A percentile compares a stretch with the other conserved stretches of the same genome.
These are phyloP conservation scores for Starmera quercuum DNA, from an alignment of 805 yeast genomes.

Conservation along the genomic window DNA sequence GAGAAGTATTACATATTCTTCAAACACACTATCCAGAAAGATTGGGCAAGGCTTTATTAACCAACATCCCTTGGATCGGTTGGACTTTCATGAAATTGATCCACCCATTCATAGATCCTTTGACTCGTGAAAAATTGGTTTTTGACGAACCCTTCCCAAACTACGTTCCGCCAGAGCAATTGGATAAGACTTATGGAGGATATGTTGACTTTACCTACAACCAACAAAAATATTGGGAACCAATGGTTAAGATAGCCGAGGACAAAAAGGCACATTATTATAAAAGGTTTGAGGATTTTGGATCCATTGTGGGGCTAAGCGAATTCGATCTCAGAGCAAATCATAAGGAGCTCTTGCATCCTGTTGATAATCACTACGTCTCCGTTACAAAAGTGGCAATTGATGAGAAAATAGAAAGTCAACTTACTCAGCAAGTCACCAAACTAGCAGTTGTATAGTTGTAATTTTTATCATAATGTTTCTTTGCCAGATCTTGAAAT, in stretches of 20 bases:
- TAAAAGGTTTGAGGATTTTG: slow-evolving; percentile 63
- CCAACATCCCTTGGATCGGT: slow-evolving; percentile 91
- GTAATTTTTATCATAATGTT: too few species aligned
- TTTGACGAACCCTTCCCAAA: slow-evolving; percentile 83
- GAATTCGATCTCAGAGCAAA: slow-evolving; percentile 69
- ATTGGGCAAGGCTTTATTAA: slow-evolving; percentile 83
- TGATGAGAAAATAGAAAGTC: too few species aligned
- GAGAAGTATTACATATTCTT: slow-evolving; percentile 85
- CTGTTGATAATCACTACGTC: slow-evolving; percentile 10
- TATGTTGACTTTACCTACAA: slow-evolving; percentile 73
- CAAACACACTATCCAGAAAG: slow-evolving; percentile 98
- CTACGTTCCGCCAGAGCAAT: slow-evolving; percentile 74
- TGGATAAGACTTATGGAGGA: slow-evolving; percentile 85
- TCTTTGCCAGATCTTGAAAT: too few species aligned
- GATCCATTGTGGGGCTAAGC: slow-evolving; percentile 66
- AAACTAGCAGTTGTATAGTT: too few species aligned
- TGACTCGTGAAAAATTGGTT: slow-evolving; percentile 88
- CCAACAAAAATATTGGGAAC: slow-evolving; percentile 76
- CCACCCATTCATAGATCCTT: slow-evolving; percentile 93
- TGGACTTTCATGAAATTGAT: slow-evolving; percentile 88
- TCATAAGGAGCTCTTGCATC: slow-evolving; percentile 20
- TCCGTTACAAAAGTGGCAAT: neutral
- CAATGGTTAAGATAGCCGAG: slow-evolving; percentile 51
- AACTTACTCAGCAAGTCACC: too few species aligned
- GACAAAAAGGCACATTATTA: slow-evolving; percentile 56